Conservation (phyloP, 805 yeast genomes). For the Myxozyma lipomycoides region DNA sequence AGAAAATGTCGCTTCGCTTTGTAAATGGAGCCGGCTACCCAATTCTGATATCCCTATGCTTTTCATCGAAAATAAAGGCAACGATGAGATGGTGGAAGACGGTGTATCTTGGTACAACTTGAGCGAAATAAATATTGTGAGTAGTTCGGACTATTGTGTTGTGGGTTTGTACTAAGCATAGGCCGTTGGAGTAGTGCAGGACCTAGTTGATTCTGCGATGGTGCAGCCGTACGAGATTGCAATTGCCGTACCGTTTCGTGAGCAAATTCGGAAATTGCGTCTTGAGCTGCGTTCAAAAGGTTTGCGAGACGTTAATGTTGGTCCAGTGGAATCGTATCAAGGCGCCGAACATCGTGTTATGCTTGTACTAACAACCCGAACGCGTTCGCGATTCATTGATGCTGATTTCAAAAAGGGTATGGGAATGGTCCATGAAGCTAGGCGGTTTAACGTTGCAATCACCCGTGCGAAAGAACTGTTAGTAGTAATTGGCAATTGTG, state of each 20-base stretch:
- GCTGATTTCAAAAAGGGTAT: conserved; percentile 15
- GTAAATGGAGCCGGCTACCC: conserved; percentile 19
- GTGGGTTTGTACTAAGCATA: not conserved
- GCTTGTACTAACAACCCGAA: conserved; percentile 23
- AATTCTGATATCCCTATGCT: conserved; percentile 18
- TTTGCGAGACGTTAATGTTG: conserved; percentile 26
- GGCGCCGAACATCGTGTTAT: conserved; percentile 26
- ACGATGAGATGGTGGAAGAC: conserved; percentile 26
- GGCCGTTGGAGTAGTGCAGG: not conserved
- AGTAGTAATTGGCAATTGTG: conserved; percentile 45
- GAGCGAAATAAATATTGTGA: conserved; percentile 12
- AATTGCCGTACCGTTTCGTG: conserved; percentile 25
- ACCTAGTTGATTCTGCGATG: conserved; percentile 3
- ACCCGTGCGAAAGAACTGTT: conserved; percentile 46
- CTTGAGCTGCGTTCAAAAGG: conserved; percentile 5
- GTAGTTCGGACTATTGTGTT: not conserved
- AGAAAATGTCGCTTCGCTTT: conserved; percentile 9
- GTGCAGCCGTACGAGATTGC: conserved; percentile 19
- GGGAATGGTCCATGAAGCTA: conserved; percentile 26
- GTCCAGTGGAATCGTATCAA: conserved; percentile 26
- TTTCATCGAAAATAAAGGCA: conserved; percentile 15
- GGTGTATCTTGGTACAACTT: conserved; percentile 26
- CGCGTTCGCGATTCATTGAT: conserved; percentile 18
- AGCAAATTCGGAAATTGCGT: conserved; percentile 20
- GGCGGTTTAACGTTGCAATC: conserved; percentile 45